Conservation (phyloP, 192 early-diverging fungal genomes). For the Phlyctochytrium arcticum region DNA sequence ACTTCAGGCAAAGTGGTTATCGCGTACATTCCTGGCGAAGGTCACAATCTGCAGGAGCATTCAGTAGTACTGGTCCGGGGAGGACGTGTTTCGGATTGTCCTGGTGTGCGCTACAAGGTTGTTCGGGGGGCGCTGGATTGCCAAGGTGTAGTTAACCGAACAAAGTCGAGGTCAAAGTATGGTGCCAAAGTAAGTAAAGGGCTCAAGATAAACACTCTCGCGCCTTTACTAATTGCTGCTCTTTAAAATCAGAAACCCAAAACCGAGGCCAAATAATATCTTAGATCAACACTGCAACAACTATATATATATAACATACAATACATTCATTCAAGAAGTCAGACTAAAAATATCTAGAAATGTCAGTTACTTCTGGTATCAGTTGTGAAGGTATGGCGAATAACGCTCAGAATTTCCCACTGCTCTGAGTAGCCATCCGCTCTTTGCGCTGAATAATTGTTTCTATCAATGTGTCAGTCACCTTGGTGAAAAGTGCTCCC, state of each 20-base stretch:
- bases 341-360: no score
- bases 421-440: background rate
- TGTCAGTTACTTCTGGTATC: no score
- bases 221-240: no score
- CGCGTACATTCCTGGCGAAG: conserved; percentile 98
- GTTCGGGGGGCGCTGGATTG: conserved; percentile 91
- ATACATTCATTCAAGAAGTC: no score
- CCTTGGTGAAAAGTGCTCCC: background rate
- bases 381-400: no score
- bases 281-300: no score
- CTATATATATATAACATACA: no score
- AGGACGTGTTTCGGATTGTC: conserved; percentile 92
- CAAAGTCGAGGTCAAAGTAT: conserved; percentile 84
- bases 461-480: background rate
- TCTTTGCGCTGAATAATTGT: background rate
- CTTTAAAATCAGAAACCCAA: background rate
- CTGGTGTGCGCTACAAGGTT: conserved; percentile 95
- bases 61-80: conserved; percentile 93
- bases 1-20: conserved; percentile 89
- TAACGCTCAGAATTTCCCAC: background rate
- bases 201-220: no score
- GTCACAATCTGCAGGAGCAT: conserved; percentile 97
- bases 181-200: conserved; percentile 88
- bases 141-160: conserved; percentile 86
- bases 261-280: no score